Conservation (phyloP, 805 yeast genomes). For the Yamadazyma nakazawae region DNA sequence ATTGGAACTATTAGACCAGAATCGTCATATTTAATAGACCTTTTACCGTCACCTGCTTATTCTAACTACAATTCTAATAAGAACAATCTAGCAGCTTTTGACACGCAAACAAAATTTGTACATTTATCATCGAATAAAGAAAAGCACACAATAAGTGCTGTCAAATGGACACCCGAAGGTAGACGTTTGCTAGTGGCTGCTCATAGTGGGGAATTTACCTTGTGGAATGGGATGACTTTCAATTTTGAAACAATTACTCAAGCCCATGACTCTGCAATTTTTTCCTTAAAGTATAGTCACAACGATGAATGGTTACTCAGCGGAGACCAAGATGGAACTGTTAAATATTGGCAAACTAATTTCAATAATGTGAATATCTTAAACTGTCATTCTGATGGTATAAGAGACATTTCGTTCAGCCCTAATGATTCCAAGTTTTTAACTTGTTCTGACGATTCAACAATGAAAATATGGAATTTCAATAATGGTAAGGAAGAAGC, state of each 20-base stretch:
- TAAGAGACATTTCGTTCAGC: conserved; percentile 83
- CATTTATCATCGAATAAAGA: conserved; percentile 90
- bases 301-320: conserved; percentile 92
- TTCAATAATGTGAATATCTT: conserved; percentile 90
- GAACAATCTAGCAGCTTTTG: conserved; percentile 48
- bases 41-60: conserved; percentile 66
- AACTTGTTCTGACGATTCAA: conserved; percentile 91
- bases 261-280: conserved; percentile 91
- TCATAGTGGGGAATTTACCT: conserved; percentile 91
- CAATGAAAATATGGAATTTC: conserved; percentile 91
- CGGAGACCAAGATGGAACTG: conserved; percentile 88
- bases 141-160: conserved; percentile 82
- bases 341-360: conserved; percentile 97
- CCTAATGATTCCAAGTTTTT: conserved; percentile 90
- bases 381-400: conserved; percentile 71
- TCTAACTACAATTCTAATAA: conserved; percentile 30
- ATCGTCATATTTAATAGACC: conserved; percentile 57
- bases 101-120: conserved; percentile 75
- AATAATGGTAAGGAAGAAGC: conserved; percentile 82
- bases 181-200: conserved; percentile 85
- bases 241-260: conserved; percentile 97
- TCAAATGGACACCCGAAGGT: conserved; percentile 97
- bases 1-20: conserved; percentile 64
- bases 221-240: conserved; percentile 95
- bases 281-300: conserved; percentile 77